Evolutionary conservation across 495 filamentous ascomycete species (phyloP), one percentile per base, ranked within the genome.

Genomic region (Lasiosphaeria miniovina): DNA sequence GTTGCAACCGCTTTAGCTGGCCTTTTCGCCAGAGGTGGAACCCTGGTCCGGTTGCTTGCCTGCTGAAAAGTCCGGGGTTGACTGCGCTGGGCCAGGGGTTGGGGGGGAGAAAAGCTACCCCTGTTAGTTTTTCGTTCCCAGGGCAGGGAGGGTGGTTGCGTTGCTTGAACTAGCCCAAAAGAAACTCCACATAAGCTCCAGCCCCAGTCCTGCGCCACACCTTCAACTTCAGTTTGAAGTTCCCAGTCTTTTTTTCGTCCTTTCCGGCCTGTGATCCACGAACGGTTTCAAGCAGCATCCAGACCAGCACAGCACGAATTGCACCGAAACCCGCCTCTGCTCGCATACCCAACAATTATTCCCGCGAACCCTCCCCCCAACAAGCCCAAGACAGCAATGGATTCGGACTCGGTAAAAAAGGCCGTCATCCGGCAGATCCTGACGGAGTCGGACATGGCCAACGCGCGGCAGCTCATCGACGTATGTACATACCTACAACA

Each of bases 361-460:
- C 31, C 8, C 35, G 32, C 41, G 49, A 10, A 54, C 35, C n/a
- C 32, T 32, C 48, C 36, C 33, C 41, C 53, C 24, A 24, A 24
- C 24, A 24, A 24, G 2, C 24, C 24, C 24, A 24, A 24, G 24
- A 24, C 24, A 24, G 24, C 24, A 24, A 81, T 80, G 78, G 75
- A 78, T 36, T 78, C 75, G 57, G 74, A 71, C n/a, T 41, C 62
- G 35, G 60, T 78, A 61, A 94, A 96, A 77, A 72, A 81, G 64
- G 73, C 83, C 57, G 72, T 96, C 60, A 86, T 94, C 73, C 78
- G 84, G 68, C 86, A 93, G 74, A 75, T 95, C 57, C 85, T 86
- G 63, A 80, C 86, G 70, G 88, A 92, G 75, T 77, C 85, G 59
- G 89, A 87, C 65, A 79, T 91, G 67, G 76, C 74, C 65, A 96